Evolutionary conservation across 2,329 filamentous ascomycete species (phyloP).

Genomic region (Basipetospora chlamydospora): DNA sequence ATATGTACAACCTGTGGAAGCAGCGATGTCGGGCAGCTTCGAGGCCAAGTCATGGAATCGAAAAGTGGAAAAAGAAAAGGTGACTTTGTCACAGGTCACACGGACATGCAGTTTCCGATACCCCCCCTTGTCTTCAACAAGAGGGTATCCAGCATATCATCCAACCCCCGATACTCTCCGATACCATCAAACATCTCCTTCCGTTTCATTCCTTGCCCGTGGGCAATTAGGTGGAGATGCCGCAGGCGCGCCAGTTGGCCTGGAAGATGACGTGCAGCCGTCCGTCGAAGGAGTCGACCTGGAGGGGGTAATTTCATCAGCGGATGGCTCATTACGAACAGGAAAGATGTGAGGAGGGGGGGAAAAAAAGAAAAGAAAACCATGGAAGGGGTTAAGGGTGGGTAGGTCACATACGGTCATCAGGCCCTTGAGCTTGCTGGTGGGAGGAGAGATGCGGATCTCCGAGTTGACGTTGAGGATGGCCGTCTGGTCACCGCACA

Average conservation of each 20-base stretch:
- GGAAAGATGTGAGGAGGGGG: not conserved
- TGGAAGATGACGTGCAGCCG: constrained; percentile 13
- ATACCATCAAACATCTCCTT: too few species aligned
- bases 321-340: not conserved
- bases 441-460: constrained; percentile 13
- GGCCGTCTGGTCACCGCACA: constrained; percentile 12
- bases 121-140: too few species aligned
- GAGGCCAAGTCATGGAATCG: too few species aligned
- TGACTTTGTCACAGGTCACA: too few species aligned
- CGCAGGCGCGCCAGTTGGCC: constrained; percentile 12
- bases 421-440: constrained; percentile 11
- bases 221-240: not conserved
- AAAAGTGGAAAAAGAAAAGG: too few species aligned
- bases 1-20: too few species aligned
- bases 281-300: constrained; percentile 15
- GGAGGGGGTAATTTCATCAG: too few species aligned
- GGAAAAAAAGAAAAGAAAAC: not conserved
- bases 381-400: not conserved
- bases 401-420: constrained; percentile 13
- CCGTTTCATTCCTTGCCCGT: too few species aligned
- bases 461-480: constrained; percentile 16
- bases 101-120: too few species aligned
- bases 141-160: too few species aligned
- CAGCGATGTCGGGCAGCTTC: too few species aligned
- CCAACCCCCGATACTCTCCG: too few species aligned